Evolutionary conservation across 441 rosid species (phyloP), one percentile per base, ranked within the genome.

Genomic region (Adansonia rubrostipa): DNA sequence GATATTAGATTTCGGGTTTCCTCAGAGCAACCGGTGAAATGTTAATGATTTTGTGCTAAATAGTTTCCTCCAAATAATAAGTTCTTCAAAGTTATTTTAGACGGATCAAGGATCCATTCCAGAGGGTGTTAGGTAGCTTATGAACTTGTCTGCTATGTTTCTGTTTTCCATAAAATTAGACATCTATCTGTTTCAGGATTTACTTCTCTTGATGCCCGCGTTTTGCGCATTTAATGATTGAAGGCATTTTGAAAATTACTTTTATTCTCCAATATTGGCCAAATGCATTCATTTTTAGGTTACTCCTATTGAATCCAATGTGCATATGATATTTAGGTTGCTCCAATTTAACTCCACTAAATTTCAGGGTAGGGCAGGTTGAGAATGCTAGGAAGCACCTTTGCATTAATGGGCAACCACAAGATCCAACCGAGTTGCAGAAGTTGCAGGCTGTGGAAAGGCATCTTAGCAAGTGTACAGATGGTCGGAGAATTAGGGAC

Each of bases 291-390:
- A 15, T 40, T 44, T 53, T 68, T 70, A 8, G 20, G 40, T 7
- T 71, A 44, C 61, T 33, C 14, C 75, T 33, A 54, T 71, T 69
- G 42, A 47, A 22, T 69, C 40, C 1, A 20, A 69, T 13, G 13
- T 70, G 19, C 42, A 0, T 48, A 10, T 6, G 24, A 13, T 48
- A 47, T 48, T 6, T 14, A 70, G 44, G 13, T 72, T 47, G 70
- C 58, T 50, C 75, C 74, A 36, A 56, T 67, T 9, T n/a, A 60
- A 72, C 17, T 36, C 50, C 47, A 17, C 63, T 47, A 68, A 48
- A 45, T 83, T 84, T 74, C 97, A 95, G 99, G 91, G 80, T 95
- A 83, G 98, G 99, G 75, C 93, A 85, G 83, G 88, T 93, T 80
- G 90, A 88, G 77, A 89, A 87, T 84, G 97, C 93, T 1, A 80